These are phyloP conservation scores for Aureobasidium namibiae DNA, from an alignment of 2,329 filamentous ascomycete genomes.

Conservation along the genomic window DNA sequence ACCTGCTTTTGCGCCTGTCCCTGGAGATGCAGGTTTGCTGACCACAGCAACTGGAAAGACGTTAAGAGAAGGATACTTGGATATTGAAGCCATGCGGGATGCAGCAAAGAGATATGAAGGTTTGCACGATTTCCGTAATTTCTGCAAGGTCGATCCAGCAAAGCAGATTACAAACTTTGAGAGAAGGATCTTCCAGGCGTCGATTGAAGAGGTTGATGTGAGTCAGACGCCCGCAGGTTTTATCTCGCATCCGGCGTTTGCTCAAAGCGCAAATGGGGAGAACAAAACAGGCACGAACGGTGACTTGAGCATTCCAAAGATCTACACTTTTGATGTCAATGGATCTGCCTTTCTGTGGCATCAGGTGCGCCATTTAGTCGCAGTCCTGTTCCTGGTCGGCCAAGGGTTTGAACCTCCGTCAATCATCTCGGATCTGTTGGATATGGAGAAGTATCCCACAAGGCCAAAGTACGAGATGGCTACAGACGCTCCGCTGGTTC, in stretches of 20 bases:
- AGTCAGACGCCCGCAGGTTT: conserved; percentile 46
- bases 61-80: conserved; percentile 62
- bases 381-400: conserved; percentile 82
- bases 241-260: conserved; percentile 41
- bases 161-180: conserved; percentile 85
- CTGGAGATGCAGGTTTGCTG: conserved; percentile 25
- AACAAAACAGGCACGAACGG: not conserved
- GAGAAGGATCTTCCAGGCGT: conserved; percentile 69
- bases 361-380: conserved; percentile 92
- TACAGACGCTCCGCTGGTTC: conserved; percentile 76
- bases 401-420: conserved; percentile 74
- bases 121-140: conserved; percentile 88
- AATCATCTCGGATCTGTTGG: conserved; percentile 66
- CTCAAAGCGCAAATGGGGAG: conserved; percentile 21
- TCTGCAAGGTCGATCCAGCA: conserved; percentile 84
- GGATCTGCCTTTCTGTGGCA: conserved; percentile 96
- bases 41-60: conserved; percentile 22
- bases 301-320: conserved; percentile 41
- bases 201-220: conserved; percentile 58
- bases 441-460: conserved; percentile 61
- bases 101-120: conserved; percentile 77
- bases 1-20: conserved; percentile 68
- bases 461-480: conserved; percentile 87
- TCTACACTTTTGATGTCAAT: conserved; percentile 82
- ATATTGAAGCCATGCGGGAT: conserved; percentile 77